Evolutionary conservation across 331 rosid genomes (phyloP).

Genomic region (Quercus phellos): DNA sequence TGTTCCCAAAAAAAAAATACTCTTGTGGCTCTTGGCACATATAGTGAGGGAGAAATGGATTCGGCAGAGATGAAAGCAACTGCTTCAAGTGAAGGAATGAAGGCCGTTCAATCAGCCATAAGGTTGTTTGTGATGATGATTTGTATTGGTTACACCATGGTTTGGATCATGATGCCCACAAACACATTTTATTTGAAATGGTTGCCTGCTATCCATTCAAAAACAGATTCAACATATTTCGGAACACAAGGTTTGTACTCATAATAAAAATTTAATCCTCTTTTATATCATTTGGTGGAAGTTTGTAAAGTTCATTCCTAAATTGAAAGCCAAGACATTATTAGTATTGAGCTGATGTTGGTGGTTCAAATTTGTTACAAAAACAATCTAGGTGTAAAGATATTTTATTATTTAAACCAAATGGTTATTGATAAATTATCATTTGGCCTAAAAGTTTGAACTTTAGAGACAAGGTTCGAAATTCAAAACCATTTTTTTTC

Average conservation of each 20-base stretch:
- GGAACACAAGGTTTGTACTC: slow-evolving; percentile 45
- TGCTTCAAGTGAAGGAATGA: slow-evolving; percentile 16
- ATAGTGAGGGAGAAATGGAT: neutral
- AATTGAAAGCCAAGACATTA: too few relatives aligned
- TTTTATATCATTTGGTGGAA: too few relatives aligned
- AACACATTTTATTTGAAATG: slow-evolving; percentile 35
- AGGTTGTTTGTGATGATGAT: slow-evolving; percentile 36
- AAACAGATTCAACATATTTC: slow-evolving; percentile 39
- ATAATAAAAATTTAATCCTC: neutral
- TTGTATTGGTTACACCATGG: slow-evolving; percentile 40
- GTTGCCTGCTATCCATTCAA: slow-evolving; percentile 34
- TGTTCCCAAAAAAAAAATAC: too few relatives aligned
- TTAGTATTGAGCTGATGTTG: too few relatives aligned
- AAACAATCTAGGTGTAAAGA: too few relatives aligned
- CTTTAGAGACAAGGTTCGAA: too few relatives aligned
- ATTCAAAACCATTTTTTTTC: neutral
- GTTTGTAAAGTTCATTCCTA: too few relatives aligned
- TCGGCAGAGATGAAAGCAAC: slow-evolving; percentile 14
- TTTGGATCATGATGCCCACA: slow-evolving; percentile 61
- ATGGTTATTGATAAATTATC: too few relatives aligned
- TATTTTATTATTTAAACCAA: too few relatives aligned
- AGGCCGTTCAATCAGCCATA: slow-evolving; percentile 22
- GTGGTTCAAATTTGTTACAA: too few relatives aligned
- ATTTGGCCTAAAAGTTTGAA: too few relatives aligned
- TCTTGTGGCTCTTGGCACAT: neutral